Evolutionary conservation across 352 stramenopile genomes (phyloP).

Genomic region (Globisporangium orthogonon): DNA sequence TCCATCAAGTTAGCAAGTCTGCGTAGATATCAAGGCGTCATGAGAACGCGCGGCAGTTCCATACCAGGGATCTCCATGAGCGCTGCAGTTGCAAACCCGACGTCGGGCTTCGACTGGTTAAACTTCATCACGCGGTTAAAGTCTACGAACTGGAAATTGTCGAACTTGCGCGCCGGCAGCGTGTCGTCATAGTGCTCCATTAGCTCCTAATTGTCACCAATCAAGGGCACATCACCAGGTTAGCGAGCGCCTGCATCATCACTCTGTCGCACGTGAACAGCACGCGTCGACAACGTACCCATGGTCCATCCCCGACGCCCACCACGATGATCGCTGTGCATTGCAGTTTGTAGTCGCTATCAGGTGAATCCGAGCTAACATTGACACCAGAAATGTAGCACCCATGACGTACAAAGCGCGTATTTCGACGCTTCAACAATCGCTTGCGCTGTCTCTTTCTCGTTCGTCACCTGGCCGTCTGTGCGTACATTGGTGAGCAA

Average conservation of each 20-base stretch:
- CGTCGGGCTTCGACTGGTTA: constrained; percentile 42
- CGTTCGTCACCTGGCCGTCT: constrained; percentile 64
- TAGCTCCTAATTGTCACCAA: constrained; percentile 20
- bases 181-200: constrained; percentile 63
- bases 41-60: too few relatives aligned
- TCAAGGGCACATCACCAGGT: not conserved
- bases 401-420: constrained; percentile 47
- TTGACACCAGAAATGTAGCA: not conserved
- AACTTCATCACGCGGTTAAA: constrained; percentile 44
- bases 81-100: constrained; percentile 56
- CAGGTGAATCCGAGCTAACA: not conserved
- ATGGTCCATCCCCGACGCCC: constrained; percentile 70
- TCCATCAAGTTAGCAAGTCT: not conserved
- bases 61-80: constrained; percentile 60
- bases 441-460: constrained; percentile 56
- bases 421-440: constrained; percentile 70
- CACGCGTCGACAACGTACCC: constrained; percentile 19
- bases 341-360: not conserved
- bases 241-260: not conserved
- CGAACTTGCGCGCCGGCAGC: constrained; percentile 49
- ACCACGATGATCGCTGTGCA: constrained; percentile 65
- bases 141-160: constrained; percentile 82
- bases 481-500: too few relatives aligned
- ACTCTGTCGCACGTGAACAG: not conserved
- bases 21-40: not conserved